Evolutionary conservation across 2,329 filamentous ascomycete species (phyloP).

Genomic region (Colletotrichum australisinense): DNA sequence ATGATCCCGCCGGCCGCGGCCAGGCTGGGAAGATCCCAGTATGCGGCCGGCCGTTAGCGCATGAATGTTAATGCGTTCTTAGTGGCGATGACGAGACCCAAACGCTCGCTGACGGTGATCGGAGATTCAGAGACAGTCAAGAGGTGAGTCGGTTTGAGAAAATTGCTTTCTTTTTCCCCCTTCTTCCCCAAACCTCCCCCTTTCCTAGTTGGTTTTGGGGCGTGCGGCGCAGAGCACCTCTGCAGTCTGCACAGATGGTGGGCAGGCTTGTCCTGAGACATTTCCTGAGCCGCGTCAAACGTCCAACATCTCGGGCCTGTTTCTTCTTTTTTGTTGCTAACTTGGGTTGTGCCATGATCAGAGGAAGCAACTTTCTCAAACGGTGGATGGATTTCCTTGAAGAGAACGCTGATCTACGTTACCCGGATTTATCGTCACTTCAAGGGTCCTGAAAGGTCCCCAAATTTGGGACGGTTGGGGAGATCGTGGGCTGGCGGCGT

Average conservation of each 20-base stretch:
- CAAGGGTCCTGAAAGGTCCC: slow-evolving; percentile 28
- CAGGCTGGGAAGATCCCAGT: slow-evolving; percentile 15
- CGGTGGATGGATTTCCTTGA: slow-evolving; percentile 93
- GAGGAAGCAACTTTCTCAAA: slow-evolving; percentile 87
- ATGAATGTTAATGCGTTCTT: slow-evolving; percentile 57
- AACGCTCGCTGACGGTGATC: slow-evolving; percentile 88
- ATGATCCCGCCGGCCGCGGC: neutral
- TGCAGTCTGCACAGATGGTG: slow-evolving; percentile 14
- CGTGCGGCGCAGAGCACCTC: slow-evolving; percentile 24
- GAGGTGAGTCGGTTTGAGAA: slow-evolving; percentile 69
- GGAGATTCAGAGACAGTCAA: slow-evolving; percentile 95
- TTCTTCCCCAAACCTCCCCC: neutral
- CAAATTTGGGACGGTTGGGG: slow-evolving; percentile 14
- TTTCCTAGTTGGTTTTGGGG: slow-evolving; percentile 11
- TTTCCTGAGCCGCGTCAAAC: slow-evolving; percentile 19
- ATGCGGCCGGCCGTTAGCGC: slow-evolving; percentile 13
- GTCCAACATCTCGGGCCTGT: slow-evolving; percentile 20
- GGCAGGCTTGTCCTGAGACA: slow-evolving; percentile 26
- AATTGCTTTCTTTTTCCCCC: slow-evolving; percentile 27
- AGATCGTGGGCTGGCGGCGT: slow-evolving; percentile 1
- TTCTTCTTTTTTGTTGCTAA: slow-evolving; percentile 28
- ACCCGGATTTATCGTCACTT: slow-evolving; percentile 74
- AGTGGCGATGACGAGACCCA: slow-evolving; percentile 98
- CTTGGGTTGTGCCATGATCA: slow-evolving; percentile 49
- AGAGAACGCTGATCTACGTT: slow-evolving; percentile 89